These are phyloP conservation scores for Cydonia oblonga DNA, from an alignment of 331 rosid genomes.

Conservation along the genomic window DNA sequence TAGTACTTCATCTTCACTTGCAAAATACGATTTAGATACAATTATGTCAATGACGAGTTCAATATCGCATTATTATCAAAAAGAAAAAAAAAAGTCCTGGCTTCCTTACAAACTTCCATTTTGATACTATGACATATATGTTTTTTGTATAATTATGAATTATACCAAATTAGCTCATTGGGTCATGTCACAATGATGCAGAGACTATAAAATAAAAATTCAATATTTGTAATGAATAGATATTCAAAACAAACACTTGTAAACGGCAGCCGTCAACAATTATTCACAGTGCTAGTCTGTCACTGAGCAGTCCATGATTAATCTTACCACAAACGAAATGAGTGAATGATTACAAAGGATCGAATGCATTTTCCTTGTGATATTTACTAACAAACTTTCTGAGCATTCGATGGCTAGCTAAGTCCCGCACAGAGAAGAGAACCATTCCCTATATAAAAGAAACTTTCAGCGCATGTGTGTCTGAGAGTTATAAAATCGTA, in stretches of 20 bases:
- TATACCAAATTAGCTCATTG: not conserved
- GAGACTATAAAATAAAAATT: too few relatives aligned
- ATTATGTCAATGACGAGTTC: too few relatives aligned
- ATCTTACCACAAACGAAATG: too few relatives aligned
- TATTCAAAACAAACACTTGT: not conserved
- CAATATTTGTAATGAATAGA: not conserved
- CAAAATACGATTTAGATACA: too few relatives aligned
- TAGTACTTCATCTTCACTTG: too few relatives aligned
- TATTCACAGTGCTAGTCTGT: not conserved
- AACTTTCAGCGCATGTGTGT: slow-evolving; percentile 6
- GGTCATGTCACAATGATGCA: not conserved
- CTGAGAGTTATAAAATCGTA: not conserved
- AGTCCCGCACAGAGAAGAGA: not conserved
- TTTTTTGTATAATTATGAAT: too few relatives aligned
- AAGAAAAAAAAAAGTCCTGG: not conserved
- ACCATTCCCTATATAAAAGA: not conserved
- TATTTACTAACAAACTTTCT: not conserved
- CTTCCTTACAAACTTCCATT: not conserved
- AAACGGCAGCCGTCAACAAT: not conserved
- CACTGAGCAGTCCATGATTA: not conserved
- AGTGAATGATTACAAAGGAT: not conserved
- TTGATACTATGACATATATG: not conserved
- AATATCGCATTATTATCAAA: not conserved
- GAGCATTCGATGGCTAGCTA: not conserved
- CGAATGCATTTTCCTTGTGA: not conserved